A percentile compares a stretch with the other conserved stretches of the same genome.
phyloP scores from a whole-genome alignment of 257 asterid genomes.

The Marsdenia floribunda region DNA sequence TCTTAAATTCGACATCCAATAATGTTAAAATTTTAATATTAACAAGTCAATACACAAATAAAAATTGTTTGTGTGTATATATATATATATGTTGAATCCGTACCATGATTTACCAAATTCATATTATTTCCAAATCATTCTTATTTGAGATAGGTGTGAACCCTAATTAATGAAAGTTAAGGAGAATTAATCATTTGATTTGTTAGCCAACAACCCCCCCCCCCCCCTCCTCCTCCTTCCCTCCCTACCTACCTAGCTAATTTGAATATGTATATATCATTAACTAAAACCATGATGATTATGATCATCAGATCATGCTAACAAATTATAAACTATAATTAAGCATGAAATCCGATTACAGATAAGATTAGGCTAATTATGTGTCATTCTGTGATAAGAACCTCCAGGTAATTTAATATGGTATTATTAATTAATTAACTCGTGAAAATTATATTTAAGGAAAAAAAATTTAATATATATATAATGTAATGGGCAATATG shows the following conservation, averaged over 20 bases:
- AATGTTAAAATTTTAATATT: neutral
- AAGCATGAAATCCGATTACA: neutral
- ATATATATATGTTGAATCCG: neutral
- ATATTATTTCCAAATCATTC: constrained; percentile 10
- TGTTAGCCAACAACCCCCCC: constrained; percentile 2
- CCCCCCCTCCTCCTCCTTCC: too few relatives aligned
- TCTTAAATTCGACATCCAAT: neutral
- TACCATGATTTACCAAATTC: neutral
- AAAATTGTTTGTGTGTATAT: too few relatives aligned
- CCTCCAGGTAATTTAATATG: too few relatives aligned
- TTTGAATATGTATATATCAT: neutral
- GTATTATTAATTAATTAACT: too few relatives aligned
- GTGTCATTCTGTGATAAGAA: neutral
- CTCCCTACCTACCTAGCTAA: neutral
- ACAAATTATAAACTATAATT: neutral
- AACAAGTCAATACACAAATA: neutral
- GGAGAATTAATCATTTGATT: constrained; percentile 3
- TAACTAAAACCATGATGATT: neutral
- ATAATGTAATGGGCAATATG: neutral
- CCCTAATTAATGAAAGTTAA: neutral
- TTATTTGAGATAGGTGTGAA: neutral
- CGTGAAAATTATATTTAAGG: neutral
- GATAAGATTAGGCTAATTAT: neutral
- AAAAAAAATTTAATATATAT: neutral
- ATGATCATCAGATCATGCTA: too few relatives aligned